Percentiles rank a stretch among this genome's conserved stretches.
Conservation (phyloP, 2,329 filamentous ascomycete species). For the Paraphaeosphaeria sporulosa region DNA sequence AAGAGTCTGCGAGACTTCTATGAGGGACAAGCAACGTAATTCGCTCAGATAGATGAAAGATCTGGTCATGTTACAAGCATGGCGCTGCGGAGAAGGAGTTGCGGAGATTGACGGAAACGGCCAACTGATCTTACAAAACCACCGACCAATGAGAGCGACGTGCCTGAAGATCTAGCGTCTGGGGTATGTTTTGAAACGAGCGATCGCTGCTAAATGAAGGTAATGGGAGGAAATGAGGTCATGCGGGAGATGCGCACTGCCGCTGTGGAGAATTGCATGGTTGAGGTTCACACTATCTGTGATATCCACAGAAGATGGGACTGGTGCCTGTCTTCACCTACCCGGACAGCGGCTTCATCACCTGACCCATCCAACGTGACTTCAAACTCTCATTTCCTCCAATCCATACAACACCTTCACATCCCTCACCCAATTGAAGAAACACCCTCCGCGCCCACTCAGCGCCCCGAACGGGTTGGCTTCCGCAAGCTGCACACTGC, state of each 20-base stretch:
- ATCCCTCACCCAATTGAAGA: conserved; percentile 57
- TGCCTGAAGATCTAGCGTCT: conserved; percentile 9
- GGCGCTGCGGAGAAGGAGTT: background rate
- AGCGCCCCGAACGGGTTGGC: conserved; percentile 56
- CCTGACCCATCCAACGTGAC: background rate
- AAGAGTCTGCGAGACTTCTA: background rate
- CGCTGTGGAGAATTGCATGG: background rate
- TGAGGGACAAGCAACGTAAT: background rate
- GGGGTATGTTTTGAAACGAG: conserved; percentile 17
- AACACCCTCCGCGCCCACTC: conserved; percentile 55
- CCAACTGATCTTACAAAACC: background rate
- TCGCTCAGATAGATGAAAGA: conserved; percentile 12
- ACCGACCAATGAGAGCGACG: conserved; percentile 8
- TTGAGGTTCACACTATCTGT: background rate
- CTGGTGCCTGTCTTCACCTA: no score
- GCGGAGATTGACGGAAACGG: conserved; percentile 14
- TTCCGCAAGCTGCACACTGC: conserved; percentile 49
- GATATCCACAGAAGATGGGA: background rate
- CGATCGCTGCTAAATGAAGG: conserved; percentile 4
- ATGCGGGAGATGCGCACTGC: conserved; percentile 8
- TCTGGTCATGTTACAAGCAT: background rate
- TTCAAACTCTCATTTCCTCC: conserved; percentile 6
- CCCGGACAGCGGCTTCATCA: background rate
- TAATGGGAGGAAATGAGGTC: conserved; percentile 9
- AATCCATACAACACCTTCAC: conserved; percentile 48